Evolutionary conservation across 2,329 filamentous ascomycete genomes (phyloP).

Genomic region (Pseudopyrenochaeta lycopersici): DNA sequence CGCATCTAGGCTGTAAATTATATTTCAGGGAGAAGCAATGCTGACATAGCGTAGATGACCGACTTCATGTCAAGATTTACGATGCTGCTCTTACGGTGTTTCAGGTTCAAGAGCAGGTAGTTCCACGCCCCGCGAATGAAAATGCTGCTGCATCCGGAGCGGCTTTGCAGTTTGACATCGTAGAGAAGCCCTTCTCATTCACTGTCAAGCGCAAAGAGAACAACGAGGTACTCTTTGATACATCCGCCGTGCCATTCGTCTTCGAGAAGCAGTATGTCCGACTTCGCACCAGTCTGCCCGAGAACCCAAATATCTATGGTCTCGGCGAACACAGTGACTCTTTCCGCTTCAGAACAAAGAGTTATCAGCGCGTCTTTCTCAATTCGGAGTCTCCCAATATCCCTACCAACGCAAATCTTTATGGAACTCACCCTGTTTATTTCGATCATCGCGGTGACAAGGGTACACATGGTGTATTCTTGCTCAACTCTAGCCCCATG

Average conservation of each 20-base stretch:
- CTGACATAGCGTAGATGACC: conserved; percentile 59
- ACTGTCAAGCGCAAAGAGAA: conserved; percentile 66
- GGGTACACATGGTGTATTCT: conserved; percentile 49
- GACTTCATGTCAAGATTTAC: conserved; percentile 79
- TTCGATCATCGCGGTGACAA: conserved; percentile 71
- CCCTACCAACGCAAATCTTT: conserved; percentile 71
- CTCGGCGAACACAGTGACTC: conserved; percentile 80
- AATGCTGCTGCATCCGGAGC: conserved; percentile 45
- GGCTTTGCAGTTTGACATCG: conserved; percentile 64
- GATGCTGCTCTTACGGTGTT: conserved; percentile 76
- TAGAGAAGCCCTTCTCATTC: conserved; percentile 72
- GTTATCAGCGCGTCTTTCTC: conserved; percentile 76
- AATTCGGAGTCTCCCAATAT: conserved; percentile 71
- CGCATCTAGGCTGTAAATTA: background rate
- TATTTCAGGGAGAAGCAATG: background rate
- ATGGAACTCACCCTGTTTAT: conserved; percentile 78
- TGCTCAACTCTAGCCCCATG: conserved; percentile 61
- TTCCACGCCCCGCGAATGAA: conserved; percentile 66
- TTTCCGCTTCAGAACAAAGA: conserved; percentile 71
- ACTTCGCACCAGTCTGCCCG: conserved; percentile 74
- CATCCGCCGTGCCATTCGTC: conserved; percentile 70
- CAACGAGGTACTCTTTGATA: conserved; percentile 73
- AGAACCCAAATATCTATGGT: conserved; percentile 77
- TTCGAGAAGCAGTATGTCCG: conserved; percentile 83
- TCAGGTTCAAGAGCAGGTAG: conserved; percentile 75